These are phyloP conservation scores for Lodderomyces margitis DNA, from an alignment of 1,139 yeast genomes.

Conservation along the genomic window DNA sequence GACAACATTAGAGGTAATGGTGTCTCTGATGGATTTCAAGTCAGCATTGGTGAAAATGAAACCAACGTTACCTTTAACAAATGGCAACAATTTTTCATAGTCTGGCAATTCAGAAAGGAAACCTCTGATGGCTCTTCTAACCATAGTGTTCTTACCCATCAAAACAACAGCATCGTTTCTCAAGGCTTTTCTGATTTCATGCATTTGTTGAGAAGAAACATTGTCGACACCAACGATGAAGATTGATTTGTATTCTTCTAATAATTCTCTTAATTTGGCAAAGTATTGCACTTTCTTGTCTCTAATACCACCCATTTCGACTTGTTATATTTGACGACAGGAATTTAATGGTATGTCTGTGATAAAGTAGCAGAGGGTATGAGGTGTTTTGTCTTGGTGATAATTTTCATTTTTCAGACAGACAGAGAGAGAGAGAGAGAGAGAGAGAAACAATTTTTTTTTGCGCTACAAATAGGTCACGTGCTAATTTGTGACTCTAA, in stretches of 20 bases:
- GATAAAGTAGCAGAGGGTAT: background rate
- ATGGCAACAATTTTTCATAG: slow-evolving; percentile 91
- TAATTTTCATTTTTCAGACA: slow-evolving; percentile 7
- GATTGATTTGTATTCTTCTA: slow-evolving; percentile 96
- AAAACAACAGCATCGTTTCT: slow-evolving; percentile 93
- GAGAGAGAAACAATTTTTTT: background rate
- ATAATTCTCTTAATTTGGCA: slow-evolving; percentile 89
- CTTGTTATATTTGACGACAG: slow-evolving; percentile 72
- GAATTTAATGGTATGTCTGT: slow-evolving; percentile 75
- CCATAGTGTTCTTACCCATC: slow-evolving; percentile 99
- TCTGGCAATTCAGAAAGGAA: slow-evolving; percentile 94
- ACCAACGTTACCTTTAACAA: slow-evolving; percentile 97
- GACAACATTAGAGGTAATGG: slow-evolving; percentile 85
- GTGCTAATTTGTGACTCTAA: background rate
- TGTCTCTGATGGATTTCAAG: slow-evolving; percentile 88
- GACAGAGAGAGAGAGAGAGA: background rate
- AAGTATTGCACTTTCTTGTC: slow-evolving; percentile 97
- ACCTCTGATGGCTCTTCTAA: slow-evolving; percentile 99
- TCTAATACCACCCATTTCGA: slow-evolving; percentile 99
- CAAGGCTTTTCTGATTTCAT: slow-evolving; percentile 96
- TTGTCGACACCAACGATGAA: slow-evolving; percentile 99
- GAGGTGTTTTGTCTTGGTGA: background rate
- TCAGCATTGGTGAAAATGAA: slow-evolving; percentile 98
- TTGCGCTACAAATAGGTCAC: background rate
- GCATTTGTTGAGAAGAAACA: slow-evolving; percentile 99